A percentile compares a stretch with the other conserved stretches of the same genome.
These are phyloP conservation scores for Eimeria praecox DNA, from an alignment of 169 alveolate species.

Conservation along the genomic window DNA sequence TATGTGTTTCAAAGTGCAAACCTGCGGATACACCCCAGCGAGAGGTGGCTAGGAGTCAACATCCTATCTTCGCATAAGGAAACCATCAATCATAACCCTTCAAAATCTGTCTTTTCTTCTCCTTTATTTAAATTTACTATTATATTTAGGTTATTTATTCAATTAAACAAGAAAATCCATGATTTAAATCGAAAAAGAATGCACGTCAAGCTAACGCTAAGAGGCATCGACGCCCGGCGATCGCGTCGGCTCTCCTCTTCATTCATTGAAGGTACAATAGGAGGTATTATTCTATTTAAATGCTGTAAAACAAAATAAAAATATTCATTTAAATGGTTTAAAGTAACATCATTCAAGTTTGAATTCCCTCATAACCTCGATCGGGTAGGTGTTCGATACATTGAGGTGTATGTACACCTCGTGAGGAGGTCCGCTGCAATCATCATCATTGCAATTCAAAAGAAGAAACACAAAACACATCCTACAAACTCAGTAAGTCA, in stretches of 20 bases:
- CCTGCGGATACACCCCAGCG: conserved; percentile 14
- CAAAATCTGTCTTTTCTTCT: neutral
- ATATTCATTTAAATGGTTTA: neutral
- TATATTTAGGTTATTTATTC: neutral
- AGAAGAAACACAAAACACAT: neutral
- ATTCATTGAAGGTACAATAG: neutral
- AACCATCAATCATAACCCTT: neutral
- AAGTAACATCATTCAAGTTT: neutral
- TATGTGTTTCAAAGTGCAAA: neutral
- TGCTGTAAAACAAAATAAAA: neutral
- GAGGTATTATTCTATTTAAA: neutral
- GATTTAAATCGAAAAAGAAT: neutral
- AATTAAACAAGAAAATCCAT: neutral
- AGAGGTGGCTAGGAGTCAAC: neutral
- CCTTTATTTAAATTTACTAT: neutral
- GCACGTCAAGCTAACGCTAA: neutral
- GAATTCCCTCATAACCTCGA: neutral
- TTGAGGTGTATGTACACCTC: neutral
- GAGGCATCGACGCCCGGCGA: conserved; percentile 48
- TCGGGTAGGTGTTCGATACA: neutral
- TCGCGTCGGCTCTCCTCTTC: neutral
- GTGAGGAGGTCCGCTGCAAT: neutral
- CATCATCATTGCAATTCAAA: neutral
- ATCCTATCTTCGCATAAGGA: neutral
- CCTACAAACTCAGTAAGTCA: neutral